These are phyloP conservation scores for Suillus placidus DNA, from an alignment of 768 basidiomycete species.

Conservation along the genomic window DNA sequence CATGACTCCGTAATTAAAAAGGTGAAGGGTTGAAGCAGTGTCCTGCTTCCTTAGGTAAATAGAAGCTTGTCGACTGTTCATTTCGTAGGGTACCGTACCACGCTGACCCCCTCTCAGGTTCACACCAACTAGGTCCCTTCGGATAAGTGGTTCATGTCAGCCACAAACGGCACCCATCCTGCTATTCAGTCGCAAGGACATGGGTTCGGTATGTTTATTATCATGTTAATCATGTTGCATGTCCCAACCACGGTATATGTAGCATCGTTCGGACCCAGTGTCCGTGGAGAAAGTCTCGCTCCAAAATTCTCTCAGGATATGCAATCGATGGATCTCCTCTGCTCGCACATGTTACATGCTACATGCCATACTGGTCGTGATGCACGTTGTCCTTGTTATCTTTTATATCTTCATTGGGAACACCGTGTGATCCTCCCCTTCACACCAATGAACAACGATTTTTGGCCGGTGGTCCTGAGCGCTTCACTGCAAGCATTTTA, in stretches of 20 bases:
- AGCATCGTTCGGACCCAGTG: too few relatives aligned
- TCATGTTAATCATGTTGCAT: neutral
- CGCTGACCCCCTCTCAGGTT: neutral
- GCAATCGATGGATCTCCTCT: neutral
- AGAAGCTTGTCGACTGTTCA: neutral
- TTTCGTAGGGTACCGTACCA: neutral
- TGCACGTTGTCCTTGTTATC: slow-evolving; percentile 9
- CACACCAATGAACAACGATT: neutral
- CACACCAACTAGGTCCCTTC: neutral
- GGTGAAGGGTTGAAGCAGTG: too few relatives aligned
- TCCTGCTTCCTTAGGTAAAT: neutral
- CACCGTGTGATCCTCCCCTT: neutral
- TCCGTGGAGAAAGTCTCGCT: neutral
- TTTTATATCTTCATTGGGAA: slow-evolving; percentile 1
- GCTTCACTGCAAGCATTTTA: slow-evolving; percentile 10
- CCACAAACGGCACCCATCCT: neutral
- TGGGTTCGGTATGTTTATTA: neutral
- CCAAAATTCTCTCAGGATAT: too few relatives aligned
- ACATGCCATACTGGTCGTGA: slow-evolving; percentile 12
- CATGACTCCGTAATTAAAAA: too few relatives aligned
- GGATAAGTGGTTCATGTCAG: neutral
- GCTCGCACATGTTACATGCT: slow-evolving; percentile 3
- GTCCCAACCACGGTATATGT: too few relatives aligned
- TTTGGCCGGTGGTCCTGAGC: slow-evolving; percentile 7
- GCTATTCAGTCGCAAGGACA: neutral